Base-by-base conservation (phyloP, 495 filamentous ascomycete species). In the Aspergillus affinis region DNA sequence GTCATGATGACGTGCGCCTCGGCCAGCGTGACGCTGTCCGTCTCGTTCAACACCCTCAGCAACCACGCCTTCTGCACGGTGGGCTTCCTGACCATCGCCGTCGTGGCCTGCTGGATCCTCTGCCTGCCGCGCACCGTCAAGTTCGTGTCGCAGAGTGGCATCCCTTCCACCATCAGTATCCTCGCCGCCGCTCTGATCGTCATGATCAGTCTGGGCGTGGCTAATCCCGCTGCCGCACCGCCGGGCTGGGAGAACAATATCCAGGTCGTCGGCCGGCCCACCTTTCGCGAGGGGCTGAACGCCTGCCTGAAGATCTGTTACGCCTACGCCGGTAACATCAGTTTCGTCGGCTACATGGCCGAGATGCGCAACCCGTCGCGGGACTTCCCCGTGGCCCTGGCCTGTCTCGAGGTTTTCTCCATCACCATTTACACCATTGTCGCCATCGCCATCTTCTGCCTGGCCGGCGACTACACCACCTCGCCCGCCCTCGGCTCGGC, bases 1-100 rank as follows among this genome's bases (percentile, higher is more conserved):
- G 81, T 91, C 32, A 70, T 88, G 45, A 91, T 93, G 75, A 84
- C 89, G 58, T 87, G 89, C 75, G 89, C 82, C 19, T 88, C 86
- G 17, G 90, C 93, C 64, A 79, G 91, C 0, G 80, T 87, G 61
- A 86, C 91, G 64, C 74, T 90, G 48, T 73, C 76, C 36, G 88
- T 90, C 30, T 87, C 91, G 60, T 79, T 87, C 61, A 81, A 91
- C 54, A 85, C 79, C 13, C 68, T 92, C 30, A 86, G 87, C 2
- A 69, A 85, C 6, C 82, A 90, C 66, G 84, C 76, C 3, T 74
- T 79, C 3, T 93, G 91, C 70, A 85, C 87, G 0, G 81, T 92
- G 57, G 78, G 85, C 0, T 93, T 88, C 63, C 81, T 80, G 6
- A 69, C 87, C 27, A 78, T 88, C 30, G 90, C 88, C 23, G 76